Conservation (phyloP, 2,329 filamentous ascomycete genomes). For the Trichoderma guizhouense region DNA sequence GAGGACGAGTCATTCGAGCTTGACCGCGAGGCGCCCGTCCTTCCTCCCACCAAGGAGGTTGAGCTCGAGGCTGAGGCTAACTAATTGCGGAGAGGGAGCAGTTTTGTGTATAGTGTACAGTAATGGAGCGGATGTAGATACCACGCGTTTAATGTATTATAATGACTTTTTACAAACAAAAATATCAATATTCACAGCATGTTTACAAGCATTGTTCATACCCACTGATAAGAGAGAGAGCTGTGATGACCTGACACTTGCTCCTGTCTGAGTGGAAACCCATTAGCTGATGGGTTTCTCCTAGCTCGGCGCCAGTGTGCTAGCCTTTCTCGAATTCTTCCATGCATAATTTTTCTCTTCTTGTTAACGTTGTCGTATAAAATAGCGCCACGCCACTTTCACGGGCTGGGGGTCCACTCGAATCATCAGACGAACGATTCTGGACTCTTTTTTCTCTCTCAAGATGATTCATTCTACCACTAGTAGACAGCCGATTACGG, state of each 20-base stretch:
- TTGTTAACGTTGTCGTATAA: not conserved
- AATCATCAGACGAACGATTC: not conserved
- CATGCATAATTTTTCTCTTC: not conserved
- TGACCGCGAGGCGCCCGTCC: constrained; percentile 30
- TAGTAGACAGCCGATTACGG: not conserved
- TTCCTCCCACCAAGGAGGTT: constrained; percentile 7
- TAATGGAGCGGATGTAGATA: constrained; percentile 3
- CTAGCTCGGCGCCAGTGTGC: not conserved
- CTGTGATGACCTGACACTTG: constrained; percentile 5
- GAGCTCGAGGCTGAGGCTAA: constrained; percentile 1
- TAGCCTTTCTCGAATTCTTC: constrained; percentile 15
- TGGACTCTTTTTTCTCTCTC: not conserved
- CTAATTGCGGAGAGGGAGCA: not conserved
- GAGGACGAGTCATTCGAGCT: constrained; percentile 40
- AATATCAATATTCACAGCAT: not conserved
- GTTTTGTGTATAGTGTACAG: not conserved
- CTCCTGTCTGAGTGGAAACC: not conserved
- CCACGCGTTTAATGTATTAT: not conserved
- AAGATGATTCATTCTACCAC: not conserved
- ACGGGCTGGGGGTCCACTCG: not conserved
- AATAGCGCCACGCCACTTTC: not conserved
- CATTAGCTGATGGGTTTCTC: not conserved
- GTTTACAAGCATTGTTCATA: not conserved
- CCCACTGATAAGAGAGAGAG: not conserved
- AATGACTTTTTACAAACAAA: not conserved